Percentiles rank a stretch among this genome's conserved stretches.
Conservation (phyloP, 2,329 filamentous ascomycete genomes). For the Apiospora rasikravindrae region DNA sequence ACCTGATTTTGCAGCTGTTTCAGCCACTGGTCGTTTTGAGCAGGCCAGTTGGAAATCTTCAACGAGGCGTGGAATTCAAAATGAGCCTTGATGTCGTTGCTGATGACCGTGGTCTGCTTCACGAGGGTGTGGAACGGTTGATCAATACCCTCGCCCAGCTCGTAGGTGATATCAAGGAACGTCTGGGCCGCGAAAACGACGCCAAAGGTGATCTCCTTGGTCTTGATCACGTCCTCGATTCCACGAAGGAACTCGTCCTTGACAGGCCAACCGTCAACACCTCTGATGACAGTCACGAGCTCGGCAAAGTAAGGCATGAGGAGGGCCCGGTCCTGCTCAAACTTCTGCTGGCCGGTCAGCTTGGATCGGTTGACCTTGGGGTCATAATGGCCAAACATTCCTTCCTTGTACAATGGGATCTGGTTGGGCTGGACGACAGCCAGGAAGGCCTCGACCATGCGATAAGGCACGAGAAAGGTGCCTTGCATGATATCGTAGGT, state of each 20-base stretch:
- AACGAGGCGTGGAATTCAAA: constrained; percentile 39
- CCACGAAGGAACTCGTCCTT: constrained; percentile 46
- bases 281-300: constrained; percentile 31
- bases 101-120: constrained; percentile 26
- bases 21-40: constrained; percentile 34
- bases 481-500: constrained; percentile 36
- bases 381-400: constrained; percentile 34
- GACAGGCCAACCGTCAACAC: constrained; percentile 33
- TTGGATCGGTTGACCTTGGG: constrained; percentile 29
- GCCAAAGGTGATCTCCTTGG: constrained; percentile 39
- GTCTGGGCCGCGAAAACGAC: constrained; percentile 47
- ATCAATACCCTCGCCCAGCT: constrained; percentile 30
- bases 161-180: constrained; percentile 48
- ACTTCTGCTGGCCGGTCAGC: constrained; percentile 38
- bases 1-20: constrained; percentile 29
- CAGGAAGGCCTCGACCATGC: constrained; percentile 26
- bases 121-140: constrained; percentile 24
- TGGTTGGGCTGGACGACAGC: constrained; percentile 22
- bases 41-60: constrained; percentile 37
- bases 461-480: constrained; percentile 29
- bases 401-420: constrained; percentile 33
- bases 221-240: constrained; percentile 39
- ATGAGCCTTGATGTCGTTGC: constrained; percentile 34
- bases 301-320: constrained; percentile 42
- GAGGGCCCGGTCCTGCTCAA: constrained; percentile 42